Conservation (phyloP, 345 rosid genomes). For the Syzygium jambos region DNA sequence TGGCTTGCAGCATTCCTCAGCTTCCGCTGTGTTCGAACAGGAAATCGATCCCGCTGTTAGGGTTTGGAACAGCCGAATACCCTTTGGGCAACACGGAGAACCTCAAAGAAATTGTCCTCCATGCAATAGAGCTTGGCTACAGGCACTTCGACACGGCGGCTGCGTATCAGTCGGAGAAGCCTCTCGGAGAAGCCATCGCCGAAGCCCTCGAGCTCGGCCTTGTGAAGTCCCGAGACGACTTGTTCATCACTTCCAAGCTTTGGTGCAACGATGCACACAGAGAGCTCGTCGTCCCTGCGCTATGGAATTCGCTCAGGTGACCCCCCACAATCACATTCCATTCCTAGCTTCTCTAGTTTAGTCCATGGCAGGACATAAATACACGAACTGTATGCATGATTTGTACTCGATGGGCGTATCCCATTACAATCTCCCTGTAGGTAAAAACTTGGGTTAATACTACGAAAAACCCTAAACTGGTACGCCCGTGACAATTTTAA, state of each 20-base stretch:
- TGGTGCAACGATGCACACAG: conserved; percentile 6
- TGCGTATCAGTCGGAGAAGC: background rate
- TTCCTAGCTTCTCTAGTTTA: background rate
- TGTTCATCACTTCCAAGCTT: conserved; percentile 19
- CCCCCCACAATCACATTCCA: background rate
- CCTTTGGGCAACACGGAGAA: background rate
- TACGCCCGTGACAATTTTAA: too few relatives aligned
- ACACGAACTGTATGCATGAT: background rate
- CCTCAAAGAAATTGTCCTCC: background rate
- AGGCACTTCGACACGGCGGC: conserved; percentile 9
- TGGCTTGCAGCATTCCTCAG: background rate
- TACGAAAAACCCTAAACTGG: too few relatives aligned
- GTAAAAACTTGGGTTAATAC: too few relatives aligned
- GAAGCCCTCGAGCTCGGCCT: conserved; percentile 7
- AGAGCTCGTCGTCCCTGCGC: conserved; percentile 3
- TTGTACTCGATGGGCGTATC: background rate
- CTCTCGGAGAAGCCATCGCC: conserved; percentile 5
- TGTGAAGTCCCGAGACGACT: conserved; percentile 8
- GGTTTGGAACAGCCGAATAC: conserved; percentile 14
- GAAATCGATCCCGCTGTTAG: conserved; percentile 4
- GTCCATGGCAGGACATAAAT: background rate
- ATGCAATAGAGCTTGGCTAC: conserved; percentile 7
- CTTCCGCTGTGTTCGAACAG: background rate
- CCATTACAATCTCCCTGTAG: background rate
- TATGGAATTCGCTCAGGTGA: conserved; percentile 7